A percentile compares a stretch with the other conserved stretches of the same genome.
phyloP scores from a whole-genome alignment of 441 rosid species.

The Corymbia calophylla region DNA sequence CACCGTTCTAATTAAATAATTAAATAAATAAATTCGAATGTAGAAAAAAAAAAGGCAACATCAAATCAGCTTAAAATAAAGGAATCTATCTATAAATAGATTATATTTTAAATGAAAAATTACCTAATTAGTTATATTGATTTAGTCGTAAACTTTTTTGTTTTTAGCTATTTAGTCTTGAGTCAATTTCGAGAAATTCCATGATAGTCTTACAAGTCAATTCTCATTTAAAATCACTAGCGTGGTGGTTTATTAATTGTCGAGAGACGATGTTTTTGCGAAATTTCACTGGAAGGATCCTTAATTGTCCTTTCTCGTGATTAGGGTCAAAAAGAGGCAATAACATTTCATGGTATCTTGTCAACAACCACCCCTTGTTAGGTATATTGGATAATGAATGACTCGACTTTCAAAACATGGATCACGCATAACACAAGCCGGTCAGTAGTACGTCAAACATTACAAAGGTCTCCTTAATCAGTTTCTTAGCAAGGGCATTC shows the following conservation, averaged over 20 bases:
- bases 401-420: background rate
- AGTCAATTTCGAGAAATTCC: fast-evolving
- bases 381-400: background rate
- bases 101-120: background rate
- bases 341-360: background rate
- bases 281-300: background rate
- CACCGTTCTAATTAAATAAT: background rate
- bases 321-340: background rate
- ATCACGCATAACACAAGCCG: no score
- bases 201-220: fast-evolving
- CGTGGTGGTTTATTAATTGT: fast-evolving
- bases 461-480: background rate
- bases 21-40: background rate
- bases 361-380: background rate
- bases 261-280: fast-evolving
- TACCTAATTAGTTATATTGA: fast-evolving
- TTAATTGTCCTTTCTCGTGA: background rate
- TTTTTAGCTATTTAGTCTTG: fast-evolving
- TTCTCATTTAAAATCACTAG: fast-evolving
- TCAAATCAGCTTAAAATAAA: background rate
- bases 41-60: background rate
- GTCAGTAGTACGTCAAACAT: fast-evolving
- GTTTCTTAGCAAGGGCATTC: background rate
- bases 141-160: fast-evolving
- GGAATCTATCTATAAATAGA: background rate